These are phyloP conservation scores for Scheffersomyces amazonensis DNA, from an alignment of 805 yeast species.

Conservation along the genomic window DNA sequence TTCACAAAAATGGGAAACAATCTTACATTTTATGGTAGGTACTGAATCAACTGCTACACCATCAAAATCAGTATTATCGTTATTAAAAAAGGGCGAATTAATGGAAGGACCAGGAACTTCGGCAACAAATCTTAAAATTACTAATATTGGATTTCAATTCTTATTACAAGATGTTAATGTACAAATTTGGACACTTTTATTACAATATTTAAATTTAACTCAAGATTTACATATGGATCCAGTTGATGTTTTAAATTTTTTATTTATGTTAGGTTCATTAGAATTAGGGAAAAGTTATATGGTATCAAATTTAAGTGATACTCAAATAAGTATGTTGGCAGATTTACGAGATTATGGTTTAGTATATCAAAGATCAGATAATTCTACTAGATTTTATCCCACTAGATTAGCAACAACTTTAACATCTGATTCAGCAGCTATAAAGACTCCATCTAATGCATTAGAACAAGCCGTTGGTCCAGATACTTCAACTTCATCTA, in stretches of 20 bases:
- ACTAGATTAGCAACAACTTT: constrained; percentile 86
- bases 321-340: constrained; percentile 82
- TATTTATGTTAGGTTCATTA: constrained; percentile 88
- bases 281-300: constrained; percentile 89
- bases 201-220: constrained; percentile 84
- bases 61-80: constrained; percentile 73
- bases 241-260: constrained; percentile 90
- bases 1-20: constrained; percentile 87
- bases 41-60: constrained; percentile 71
- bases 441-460: constrained; percentile 71
- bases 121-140: constrained; percentile 58
- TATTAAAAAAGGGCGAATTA: constrained; percentile 76
- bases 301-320: constrained; percentile 63
- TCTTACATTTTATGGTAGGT: constrained; percentile 96
- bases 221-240: constrained; percentile 89
- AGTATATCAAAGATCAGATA: constrained; percentile 60
- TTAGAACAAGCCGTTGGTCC: constrained; percentile 55
- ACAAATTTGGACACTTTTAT: constrained; percentile 88
- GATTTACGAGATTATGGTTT: constrained; percentile 91
- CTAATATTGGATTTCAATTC: constrained; percentile 92
- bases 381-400: constrained; percentile 73
- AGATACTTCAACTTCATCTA: constrained; percentile 39
- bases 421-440: constrained; percentile 76
- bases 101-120: constrained; percentile 66
- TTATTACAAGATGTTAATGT: constrained; percentile 88